Conservation (phyloP, 2,329 filamentous ascomycete genomes). For the Daldinia sp. region DNA sequence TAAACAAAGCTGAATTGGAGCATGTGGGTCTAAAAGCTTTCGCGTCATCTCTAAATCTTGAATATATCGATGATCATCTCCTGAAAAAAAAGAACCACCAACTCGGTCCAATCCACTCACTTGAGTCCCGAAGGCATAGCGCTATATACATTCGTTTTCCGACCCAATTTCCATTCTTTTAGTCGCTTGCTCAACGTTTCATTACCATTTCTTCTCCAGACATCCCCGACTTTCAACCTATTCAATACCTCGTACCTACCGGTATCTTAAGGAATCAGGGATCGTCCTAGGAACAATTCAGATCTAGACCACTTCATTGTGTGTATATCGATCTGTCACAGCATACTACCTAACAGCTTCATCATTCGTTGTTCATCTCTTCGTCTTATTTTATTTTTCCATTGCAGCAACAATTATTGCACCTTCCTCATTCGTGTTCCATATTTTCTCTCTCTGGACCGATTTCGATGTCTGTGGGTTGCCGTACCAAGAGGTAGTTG, state of each 20-base stretch:
- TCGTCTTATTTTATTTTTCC: background rate
- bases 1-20: slow-evolving; percentile 34
- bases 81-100: slow-evolving; percentile 28
- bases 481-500: background rate
- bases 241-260: slow-evolving; percentile 1
- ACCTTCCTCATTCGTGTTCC: background rate
- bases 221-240: slow-evolving; percentile 33
- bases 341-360: slow-evolving; percentile 6
- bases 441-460: background rate
- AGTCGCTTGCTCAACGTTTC: slow-evolving; percentile 6
- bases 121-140: slow-evolving; percentile 22
- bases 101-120: slow-evolving; percentile 15
- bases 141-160: slow-evolving; percentile 23
- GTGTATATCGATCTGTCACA: slow-evolving; percentile 22
- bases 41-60: slow-evolving; percentile 43
- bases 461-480: slow-evolving; percentile 9
- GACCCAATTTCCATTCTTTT: slow-evolving; percentile 30
- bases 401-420: background rate
- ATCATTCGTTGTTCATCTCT: slow-evolving; percentile 30
- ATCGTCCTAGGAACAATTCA: slow-evolving; percentile 13
- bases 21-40: slow-evolving; percentile 28
- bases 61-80: slow-evolving; percentile 43
- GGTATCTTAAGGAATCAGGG: slow-evolving; percentile 11
- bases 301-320: slow-evolving; percentile 43
- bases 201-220: slow-evolving; percentile 24